phyloP scores from a whole-genome alignment of 2,329 filamentous ascomycete genomes.

The Parastagonospora nodorum region DNA sequence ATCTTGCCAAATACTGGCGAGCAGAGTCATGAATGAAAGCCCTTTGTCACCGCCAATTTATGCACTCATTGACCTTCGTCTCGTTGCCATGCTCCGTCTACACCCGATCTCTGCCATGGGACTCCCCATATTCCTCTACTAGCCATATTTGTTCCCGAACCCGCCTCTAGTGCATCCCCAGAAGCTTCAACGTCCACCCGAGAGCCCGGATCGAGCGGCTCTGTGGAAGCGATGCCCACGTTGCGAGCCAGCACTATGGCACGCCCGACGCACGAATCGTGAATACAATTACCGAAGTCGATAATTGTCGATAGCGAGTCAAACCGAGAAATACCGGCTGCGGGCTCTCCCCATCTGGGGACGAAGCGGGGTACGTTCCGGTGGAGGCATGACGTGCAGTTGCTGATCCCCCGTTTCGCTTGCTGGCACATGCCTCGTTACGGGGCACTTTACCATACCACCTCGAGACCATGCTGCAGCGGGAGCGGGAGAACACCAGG shows the following conservation, averaged over 20 bases:
- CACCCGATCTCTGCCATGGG: too few species aligned
- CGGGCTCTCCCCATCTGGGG: conserved; percentile 8
- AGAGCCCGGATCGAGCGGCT: neutral
- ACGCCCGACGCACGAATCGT: conserved; percentile 1
- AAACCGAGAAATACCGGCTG: neutral
- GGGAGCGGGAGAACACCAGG: neutral
- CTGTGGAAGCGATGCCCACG: neutral
- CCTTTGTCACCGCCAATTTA: neutral
- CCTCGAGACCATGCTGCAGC: neutral
- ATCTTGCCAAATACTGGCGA: conserved; percentile 37
- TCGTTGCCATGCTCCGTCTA: too few species aligned
- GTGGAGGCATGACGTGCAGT: neutral
- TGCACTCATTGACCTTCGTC: too few species aligned
- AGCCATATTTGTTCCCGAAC: too few species aligned
- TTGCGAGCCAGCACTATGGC: conserved; percentile 4
- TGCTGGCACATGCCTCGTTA: conserved; percentile 22
- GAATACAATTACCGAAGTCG: neutral
- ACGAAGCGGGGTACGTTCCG: conserved; percentile 16
- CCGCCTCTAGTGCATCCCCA: too few species aligned
- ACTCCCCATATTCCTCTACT: too few species aligned
- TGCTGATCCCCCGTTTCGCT: conserved; percentile 1
- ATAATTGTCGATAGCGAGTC: neutral
- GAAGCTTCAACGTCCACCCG: neutral
- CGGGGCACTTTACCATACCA: conserved; percentile 13
- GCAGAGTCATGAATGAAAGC: conserved; percentile 19